A percentile compares a stretch with the other conserved stretches of the same genome.
phyloP scores from a whole-genome alignment of 768 basidiomycete genomes.

The Pulveroboletus frians region DNA sequence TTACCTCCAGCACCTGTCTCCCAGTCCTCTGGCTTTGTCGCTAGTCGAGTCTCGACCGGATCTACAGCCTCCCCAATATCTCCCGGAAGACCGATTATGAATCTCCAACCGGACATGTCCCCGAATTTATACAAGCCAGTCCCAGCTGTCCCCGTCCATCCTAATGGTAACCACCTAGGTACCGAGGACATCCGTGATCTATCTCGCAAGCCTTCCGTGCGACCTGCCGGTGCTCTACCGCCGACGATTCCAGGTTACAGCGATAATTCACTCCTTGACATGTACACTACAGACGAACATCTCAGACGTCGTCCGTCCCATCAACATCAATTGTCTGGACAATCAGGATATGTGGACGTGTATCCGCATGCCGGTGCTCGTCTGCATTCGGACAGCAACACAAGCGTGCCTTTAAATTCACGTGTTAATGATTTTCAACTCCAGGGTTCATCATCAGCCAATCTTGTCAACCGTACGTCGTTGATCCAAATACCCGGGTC shows the following conservation, averaged over 20 bases:
- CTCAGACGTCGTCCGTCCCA: constrained; percentile 14
- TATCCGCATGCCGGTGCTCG: constrained; percentile 11
- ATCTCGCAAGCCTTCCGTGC: constrained; percentile 18
- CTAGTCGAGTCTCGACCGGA: constrained; percentile 19
- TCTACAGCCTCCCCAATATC: constrained; percentile 19
- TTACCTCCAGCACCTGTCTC: constrained; percentile 23
- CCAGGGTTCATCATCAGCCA: constrained; percentile 17
- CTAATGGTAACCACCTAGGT: constrained; percentile 7
- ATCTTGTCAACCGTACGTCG: constrained; percentile 22
- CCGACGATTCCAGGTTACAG: constrained; percentile 25
- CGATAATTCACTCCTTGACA: constrained; percentile 20
- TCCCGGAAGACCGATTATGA: constrained; percentile 10
- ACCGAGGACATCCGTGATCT: constrained; percentile 22
- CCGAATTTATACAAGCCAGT: constrained; percentile 30
- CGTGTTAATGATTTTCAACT: constrained; percentile 19
- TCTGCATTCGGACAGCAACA: constrained; percentile 10
- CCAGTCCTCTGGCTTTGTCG: constrained; percentile 11
- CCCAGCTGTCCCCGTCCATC: constrained; percentile 21
- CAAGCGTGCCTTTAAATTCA: constrained; percentile 7
- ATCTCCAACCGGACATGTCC: constrained; percentile 14
- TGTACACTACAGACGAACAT: constrained; percentile 19
- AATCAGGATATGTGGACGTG: constrained; percentile 17
- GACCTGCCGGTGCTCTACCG: constrained; percentile 27
- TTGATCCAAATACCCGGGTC: background rate
- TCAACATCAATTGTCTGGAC: constrained; percentile 19